Percentiles rank a stretch among this genome's conserved stretches.
These are phyloP conservation scores for Globisporangium apiculatum DNA, from an alignment of 352 stramenopile genomes.

Conservation along the genomic window DNA sequence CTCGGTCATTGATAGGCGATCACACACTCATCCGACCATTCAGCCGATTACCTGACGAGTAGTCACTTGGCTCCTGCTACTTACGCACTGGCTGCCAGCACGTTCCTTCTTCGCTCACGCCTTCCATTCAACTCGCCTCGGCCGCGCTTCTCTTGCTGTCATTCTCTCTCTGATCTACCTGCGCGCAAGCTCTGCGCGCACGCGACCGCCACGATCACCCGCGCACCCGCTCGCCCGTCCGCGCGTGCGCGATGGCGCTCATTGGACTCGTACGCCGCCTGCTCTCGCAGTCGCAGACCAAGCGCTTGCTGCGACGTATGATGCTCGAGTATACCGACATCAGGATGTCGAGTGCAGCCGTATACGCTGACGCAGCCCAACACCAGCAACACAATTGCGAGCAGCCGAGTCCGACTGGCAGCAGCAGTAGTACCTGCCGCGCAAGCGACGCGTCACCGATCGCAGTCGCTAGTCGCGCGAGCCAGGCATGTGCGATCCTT, in stretches of 20 bases:
- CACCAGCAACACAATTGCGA: not conserved
- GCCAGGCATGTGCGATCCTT: not conserved
- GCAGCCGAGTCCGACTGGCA: slow-evolving; percentile 3
- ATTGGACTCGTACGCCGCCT: slow-evolving; percentile 11
- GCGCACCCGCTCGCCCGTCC: not conserved
- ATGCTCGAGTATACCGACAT: slow-evolving; percentile 13
- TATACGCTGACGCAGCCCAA: not conserved
- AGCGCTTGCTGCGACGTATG: slow-evolving; percentile 13
- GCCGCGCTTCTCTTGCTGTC: not conserved
- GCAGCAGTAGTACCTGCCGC: not conserved
- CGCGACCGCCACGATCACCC: not conserved
- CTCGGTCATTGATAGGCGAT: too few species aligned
- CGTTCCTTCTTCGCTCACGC: not conserved
- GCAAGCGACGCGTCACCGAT: slow-evolving; percentile 1
- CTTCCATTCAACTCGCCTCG: too few species aligned
- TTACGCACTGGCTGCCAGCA: too few species aligned
- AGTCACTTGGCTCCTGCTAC: too few species aligned
- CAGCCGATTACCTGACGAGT: not conserved
- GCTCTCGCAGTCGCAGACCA: slow-evolving; percentile 11
- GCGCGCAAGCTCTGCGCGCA: slow-evolving; percentile 3
- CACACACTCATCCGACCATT: slow-evolving; percentile 1
- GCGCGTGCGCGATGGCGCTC: slow-evolving; percentile 8
- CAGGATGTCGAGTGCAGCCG: slow-evolving; percentile 5
- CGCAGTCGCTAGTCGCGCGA: not conserved
- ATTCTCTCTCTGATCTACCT: slow-evolving; percentile 13